Percentiles rank a stretch among this genome's conserved stretches.
Evolutionary conservation across 352 stramenopile genomes (phyloP).

Genomic region (Elongisporangium senticosum): DNA sequence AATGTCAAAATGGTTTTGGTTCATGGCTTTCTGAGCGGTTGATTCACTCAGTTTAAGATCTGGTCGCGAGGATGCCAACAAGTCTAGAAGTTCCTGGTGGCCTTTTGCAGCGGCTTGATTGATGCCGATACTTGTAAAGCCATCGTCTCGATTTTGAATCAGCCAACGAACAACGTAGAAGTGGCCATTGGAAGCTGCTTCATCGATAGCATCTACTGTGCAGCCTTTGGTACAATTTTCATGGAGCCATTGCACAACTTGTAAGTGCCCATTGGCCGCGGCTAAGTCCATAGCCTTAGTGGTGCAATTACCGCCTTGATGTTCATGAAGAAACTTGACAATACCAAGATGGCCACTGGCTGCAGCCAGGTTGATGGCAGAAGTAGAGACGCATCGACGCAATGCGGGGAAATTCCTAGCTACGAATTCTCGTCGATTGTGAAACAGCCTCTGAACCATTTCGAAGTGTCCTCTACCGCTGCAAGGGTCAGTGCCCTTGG

Average conservation of each 20-base stretch:
- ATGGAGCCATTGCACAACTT: conserved; percentile 43
- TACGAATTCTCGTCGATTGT: too few species aligned
- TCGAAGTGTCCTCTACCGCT: too few species aligned
- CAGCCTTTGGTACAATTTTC: conserved; percentile 27
- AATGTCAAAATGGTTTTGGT: too few species aligned
- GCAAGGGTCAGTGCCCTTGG: too few species aligned
- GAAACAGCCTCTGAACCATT: too few species aligned
- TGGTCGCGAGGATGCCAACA: conserved; percentile 9
- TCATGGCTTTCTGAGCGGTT: too few species aligned
- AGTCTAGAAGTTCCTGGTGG: conserved; percentile 27
- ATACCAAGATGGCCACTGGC: conserved; percentile 29
- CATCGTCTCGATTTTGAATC: conserved; percentile 26
- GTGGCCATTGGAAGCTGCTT: conserved; percentile 33
- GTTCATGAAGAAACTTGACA: conserved; percentile 29
- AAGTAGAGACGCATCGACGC: conserved; percentile 1
- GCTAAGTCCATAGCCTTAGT: conserved; percentile 37
- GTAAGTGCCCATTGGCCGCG: conserved; percentile 41
- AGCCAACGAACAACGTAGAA: conserved; percentile 51
- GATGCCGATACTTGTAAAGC: conserved; percentile 22
- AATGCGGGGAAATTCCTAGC: too few species aligned
- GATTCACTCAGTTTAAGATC: neutral
- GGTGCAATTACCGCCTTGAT: conserved; percentile 32
- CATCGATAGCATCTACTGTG: conserved; percentile 38
- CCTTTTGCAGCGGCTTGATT: conserved; percentile 32
- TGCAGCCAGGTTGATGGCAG: conserved; percentile 31